These are phyloP conservation scores for Limonium bicolor DNA, from an alignment of 148 eudicot species.

Conservation along the genomic window DNA sequence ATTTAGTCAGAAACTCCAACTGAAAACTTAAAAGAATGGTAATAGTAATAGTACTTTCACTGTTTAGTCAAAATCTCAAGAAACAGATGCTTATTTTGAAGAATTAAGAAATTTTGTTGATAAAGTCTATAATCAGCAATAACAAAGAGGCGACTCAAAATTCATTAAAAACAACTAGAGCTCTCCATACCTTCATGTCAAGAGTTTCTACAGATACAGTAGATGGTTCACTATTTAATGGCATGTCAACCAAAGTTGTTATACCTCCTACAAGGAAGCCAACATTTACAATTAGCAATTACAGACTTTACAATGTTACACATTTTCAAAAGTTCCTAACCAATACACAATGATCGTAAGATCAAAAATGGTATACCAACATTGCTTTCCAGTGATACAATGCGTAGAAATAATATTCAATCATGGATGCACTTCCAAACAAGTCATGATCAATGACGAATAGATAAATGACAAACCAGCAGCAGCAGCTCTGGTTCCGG, in stretches of 20 bases:
- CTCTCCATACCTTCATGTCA: slow-evolving; percentile 53
- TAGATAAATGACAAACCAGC: slow-evolving; percentile 54
- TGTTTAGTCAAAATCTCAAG: background rate
- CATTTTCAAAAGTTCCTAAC: too few species aligned
- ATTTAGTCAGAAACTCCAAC: background rate
- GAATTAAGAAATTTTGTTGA: too few species aligned
- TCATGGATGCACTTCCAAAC: too few species aligned
- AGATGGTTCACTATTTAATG: slow-evolving; percentile 81
- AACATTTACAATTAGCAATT: too few species aligned
- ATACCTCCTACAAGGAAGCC: slow-evolving; percentile 45
- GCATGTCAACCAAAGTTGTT: slow-evolving; percentile 96
- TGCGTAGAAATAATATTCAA: too few species aligned
- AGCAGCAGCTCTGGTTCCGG: slow-evolving; percentile 97
- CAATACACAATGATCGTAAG: too few species aligned
- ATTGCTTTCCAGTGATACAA: too few species aligned
- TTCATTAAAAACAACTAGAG: background rate
- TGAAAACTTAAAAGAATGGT: background rate
- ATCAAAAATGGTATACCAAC: too few species aligned
- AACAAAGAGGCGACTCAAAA: background rate
- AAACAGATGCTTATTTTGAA: too few species aligned
- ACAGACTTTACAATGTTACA: too few species aligned
- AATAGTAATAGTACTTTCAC: background rate
- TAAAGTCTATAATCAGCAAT: too few species aligned
- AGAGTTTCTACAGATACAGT: slow-evolving; percentile 79
- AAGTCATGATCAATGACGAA: too few species aligned